Evolutionary conservation across 306 rosid genomes (phyloP).

Genomic region (Canavalia ensiformis): DNA sequence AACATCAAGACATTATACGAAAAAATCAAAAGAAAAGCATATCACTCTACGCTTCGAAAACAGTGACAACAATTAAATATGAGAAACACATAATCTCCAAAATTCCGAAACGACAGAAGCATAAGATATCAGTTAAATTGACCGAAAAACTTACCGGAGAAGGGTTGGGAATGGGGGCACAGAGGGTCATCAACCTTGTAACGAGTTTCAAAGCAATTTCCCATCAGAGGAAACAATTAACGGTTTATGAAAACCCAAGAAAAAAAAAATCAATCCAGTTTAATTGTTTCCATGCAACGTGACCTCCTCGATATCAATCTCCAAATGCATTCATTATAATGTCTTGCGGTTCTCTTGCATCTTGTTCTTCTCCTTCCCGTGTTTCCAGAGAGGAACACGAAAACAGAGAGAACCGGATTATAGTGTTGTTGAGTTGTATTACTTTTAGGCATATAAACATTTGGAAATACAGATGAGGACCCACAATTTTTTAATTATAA

Average conservation of each 20-base stretch:
- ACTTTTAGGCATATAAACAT: background rate
- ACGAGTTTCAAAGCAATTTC: slow-evolving; percentile 56
- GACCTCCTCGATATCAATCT: background rate
- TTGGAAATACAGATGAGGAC: slow-evolving; percentile 15
- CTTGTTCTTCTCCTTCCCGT: slow-evolving; percentile 47
- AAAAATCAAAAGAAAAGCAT: slow-evolving; percentile 11
- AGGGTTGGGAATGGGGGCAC: slow-evolving; percentile 24
- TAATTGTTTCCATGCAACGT: slow-evolving; percentile 28
- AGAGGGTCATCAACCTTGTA: slow-evolving; percentile 40
- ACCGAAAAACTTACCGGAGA: slow-evolving; percentile 20
- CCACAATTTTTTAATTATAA: background rate
- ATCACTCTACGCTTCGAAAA: background rate
- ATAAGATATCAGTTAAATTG: background rate
- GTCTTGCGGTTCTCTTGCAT: slow-evolving; percentile 10
- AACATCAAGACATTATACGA: background rate
- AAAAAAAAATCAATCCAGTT: background rate
- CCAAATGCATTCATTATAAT: background rate
- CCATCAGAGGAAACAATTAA: slow-evolving; percentile 44
- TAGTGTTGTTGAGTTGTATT: slow-evolving; percentile 9
- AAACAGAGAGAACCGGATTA: slow-evolving; percentile 36
- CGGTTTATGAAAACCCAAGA: slow-evolving; percentile 12
- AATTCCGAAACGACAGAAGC: background rate
- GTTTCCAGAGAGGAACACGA: slow-evolving; percentile 52
- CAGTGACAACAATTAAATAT: background rate
- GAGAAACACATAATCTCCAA: background rate